Base-by-base conservation (phyloP, 805 yeast genomes). In the Saccharomycopsis fermentans region DNA sequence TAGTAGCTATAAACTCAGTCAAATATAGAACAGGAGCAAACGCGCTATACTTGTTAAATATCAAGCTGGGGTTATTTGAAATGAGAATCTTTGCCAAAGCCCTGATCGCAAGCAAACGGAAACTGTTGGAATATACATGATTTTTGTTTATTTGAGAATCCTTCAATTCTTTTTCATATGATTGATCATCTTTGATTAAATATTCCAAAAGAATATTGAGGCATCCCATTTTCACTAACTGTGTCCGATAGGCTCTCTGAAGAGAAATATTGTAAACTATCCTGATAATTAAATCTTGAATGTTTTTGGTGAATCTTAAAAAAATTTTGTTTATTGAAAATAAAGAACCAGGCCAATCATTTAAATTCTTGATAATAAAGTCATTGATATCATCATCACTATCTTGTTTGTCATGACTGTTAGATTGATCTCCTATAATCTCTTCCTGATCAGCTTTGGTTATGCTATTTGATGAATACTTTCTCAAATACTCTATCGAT, bases 11-110 rank as follows among this genome's bases (percentile, higher is more conserved):
- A 8, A 78, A 66, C 64, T 81, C 85, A 3, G 73, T 65, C 52
- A 81, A 67, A 60, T 80, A 81, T 0, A 82, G 80, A 9, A 80
- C 65, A 26, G 77, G 68, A 0, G 80, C 73, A n/a, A 70, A 67
- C 5, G 72, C 64, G 37, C 75, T 77, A 55, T 68, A 71, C 55
- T 74, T 72, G 4, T 70, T 68, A 62, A 77, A 76, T 0, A 76
- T 70, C 6, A 74, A 47, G 50, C 64, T 57, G 0, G 83, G 82
- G 57, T 80, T 69, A 39, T 72, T 74, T 35, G 75, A 70, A 8
- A 79, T 73, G 36, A 79, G 65, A 9, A 81, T 68, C 55, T 73
- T 72, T 1, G 82, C 76, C n/a, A 81, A 62, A 1, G 78, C 62
- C 50, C 77, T 66, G 3, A 79, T 68, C 0, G 80, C 79, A 19